Conservation (phyloP, 495 filamentous ascomycete genomes). For the Beverwykella pulmonaria region DNA sequence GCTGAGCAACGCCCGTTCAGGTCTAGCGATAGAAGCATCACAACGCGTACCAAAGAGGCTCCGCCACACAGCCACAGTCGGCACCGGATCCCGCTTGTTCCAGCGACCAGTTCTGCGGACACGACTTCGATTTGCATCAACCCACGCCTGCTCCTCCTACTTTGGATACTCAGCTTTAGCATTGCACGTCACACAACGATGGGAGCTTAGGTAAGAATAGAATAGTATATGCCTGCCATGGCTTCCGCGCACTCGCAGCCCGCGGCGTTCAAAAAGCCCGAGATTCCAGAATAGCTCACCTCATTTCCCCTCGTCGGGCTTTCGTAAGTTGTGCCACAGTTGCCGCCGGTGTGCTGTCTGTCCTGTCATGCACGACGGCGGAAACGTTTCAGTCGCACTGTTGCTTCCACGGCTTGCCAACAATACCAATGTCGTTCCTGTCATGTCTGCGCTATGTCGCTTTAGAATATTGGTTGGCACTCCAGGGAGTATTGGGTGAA, state of each 20-base stretch:
- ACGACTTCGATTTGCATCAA: too few species aligned
- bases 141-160: too few species aligned
- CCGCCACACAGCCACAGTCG: conserved; percentile 21
- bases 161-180: too few species aligned
- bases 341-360: background rate
- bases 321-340: background rate
- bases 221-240: too few species aligned
- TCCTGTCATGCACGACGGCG: background rate
- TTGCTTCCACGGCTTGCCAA: background rate
- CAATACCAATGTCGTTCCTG: background rate
- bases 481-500: too few species aligned
- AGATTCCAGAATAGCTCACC: conserved; percentile 1
- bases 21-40: conserved; percentile 24
- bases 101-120: background rate
- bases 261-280: background rate
- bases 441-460: background rate
- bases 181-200: too few species aligned
- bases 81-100: conserved; percentile 2
- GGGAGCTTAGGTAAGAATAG: too few species aligned
- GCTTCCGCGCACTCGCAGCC: too few species aligned
- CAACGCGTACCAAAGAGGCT: conserved; percentile 26
- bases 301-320: conserved; percentile 6
- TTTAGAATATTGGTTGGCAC: too few species aligned
- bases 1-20: conserved; percentile 24
- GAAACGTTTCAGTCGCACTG: background rate